phyloP scores from a whole-genome alignment of 2,329 filamentous ascomycete species.

The Pseudogymnoascus sp. region DNA sequence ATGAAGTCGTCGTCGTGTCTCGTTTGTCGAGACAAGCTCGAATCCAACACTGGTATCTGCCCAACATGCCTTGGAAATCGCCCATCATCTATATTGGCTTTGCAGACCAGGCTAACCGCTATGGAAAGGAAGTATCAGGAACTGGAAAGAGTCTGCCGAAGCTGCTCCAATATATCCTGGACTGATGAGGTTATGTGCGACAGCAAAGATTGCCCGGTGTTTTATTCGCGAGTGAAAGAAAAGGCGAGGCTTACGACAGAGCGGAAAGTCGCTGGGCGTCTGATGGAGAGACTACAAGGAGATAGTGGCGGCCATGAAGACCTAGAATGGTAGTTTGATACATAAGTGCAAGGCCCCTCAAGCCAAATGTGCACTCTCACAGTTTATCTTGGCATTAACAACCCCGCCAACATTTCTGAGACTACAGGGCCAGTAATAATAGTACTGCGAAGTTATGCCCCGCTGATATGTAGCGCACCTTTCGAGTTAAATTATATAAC shows the following conservation, averaged over 20 bases:
- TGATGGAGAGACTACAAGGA: constrained; percentile 36
- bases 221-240: constrained; percentile 70
- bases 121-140: constrained; percentile 60
- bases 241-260: constrained; percentile 37
- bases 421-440: background rate
- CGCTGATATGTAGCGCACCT: background rate
- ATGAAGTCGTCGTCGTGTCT: constrained; percentile 75
- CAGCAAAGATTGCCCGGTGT: constrained; percentile 87
- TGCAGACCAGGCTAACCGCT: constrained; percentile 55
- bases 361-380: background rate
- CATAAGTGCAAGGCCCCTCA: background rate
- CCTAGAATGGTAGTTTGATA: constrained; percentile 25
- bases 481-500: background rate
- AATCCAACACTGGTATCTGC: constrained; percentile 50
- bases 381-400: background rate
- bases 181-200: constrained; percentile 79
- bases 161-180: constrained; percentile 67
- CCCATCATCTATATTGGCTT: constrained; percentile 55
- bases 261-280: constrained; percentile 33
- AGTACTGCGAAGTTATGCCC: background rate
- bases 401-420: background rate
- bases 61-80: constrained; percentile 45
- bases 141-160: constrained; percentile 67
- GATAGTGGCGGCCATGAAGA: constrained; percentile 20
- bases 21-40: constrained; percentile 53